Evolutionary conservation across 1,139 yeast genomes (phyloP).

Genomic region (Sugiyamaella grinbergsii): DNA sequence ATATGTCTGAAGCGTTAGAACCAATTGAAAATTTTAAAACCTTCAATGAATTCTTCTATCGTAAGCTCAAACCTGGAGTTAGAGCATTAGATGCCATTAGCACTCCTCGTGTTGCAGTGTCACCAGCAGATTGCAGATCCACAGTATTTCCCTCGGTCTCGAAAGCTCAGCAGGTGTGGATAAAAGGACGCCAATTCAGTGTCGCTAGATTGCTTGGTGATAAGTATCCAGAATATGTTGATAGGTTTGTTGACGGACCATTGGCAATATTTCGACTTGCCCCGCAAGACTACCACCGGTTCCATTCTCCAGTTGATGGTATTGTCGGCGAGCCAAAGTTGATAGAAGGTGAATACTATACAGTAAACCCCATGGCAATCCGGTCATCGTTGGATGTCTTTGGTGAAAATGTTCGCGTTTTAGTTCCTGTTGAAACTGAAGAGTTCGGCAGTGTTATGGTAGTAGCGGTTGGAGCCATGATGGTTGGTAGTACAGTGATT

Average conservation of each 20-base stretch:
- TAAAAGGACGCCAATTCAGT: conserved; percentile 81
- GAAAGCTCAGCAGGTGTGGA: conserved; percentile 81
- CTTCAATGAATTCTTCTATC: conserved; percentile 87
- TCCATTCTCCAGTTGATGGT: conserved; percentile 87
- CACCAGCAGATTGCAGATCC: conserved; percentile 90
- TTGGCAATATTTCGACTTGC: conserved; percentile 85
- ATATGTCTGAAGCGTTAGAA: conserved; percentile 65
- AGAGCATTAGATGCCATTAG: conserved; percentile 65
- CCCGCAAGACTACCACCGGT: conserved; percentile 95
- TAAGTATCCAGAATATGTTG: conserved; percentile 54
- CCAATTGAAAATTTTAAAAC: conserved; percentile 57
- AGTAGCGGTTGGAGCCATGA: conserved; percentile 95
- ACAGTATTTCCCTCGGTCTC: conserved; percentile 64
- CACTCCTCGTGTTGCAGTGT: conserved; percentile 55
- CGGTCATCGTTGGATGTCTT: conserved; percentile 85
- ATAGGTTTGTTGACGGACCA: conserved; percentile 56
- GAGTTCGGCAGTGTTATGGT: conserved; percentile 76
- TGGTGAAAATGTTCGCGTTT: conserved; percentile 83
- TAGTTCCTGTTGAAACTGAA: conserved; percentile 73
- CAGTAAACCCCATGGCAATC: conserved; percentile 97
- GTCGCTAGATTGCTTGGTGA: conserved; percentile 64
- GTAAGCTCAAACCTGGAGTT: conserved; percentile 71
- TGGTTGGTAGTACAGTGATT: conserved; percentile 89
- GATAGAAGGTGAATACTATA: conserved; percentile 88
- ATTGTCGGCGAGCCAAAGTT: conserved; percentile 61